Percentiles rank a stretch among this genome's conserved stretches.
Conservation (phyloP, 768 basidiomycete genomes). For the Clitopilus passeckerianus region DNA sequence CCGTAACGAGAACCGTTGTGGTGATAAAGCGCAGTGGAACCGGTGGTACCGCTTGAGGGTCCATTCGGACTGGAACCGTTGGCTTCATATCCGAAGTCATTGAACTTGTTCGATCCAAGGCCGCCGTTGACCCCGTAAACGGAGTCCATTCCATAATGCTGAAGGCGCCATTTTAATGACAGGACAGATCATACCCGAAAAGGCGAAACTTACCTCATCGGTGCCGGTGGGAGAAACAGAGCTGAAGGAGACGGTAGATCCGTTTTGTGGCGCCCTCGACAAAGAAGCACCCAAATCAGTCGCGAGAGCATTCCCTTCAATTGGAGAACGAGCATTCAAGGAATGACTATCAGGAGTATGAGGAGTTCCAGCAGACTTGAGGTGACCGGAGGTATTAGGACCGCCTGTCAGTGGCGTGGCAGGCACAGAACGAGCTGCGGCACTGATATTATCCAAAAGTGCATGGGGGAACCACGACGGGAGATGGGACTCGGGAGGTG, state of each 20-base stretch:
- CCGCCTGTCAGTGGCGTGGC: conserved; percentile 71
- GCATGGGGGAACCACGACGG: conserved; percentile 70
- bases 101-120: conserved; percentile 50
- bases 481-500: conserved; percentile 47
- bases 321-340: conserved; percentile 57
- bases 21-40: conserved; percentile 75
- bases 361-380: conserved; percentile 70
- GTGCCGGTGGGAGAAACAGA: conserved; percentile 39
- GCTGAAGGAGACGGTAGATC: conserved; percentile 55
- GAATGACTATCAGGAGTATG: conserved; percentile 54
- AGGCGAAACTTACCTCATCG: conserved; percentile 48
- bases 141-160: conserved; percentile 58
- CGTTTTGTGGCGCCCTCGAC: conserved; percentile 59
- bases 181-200: neutral
- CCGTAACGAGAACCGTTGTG: conserved; percentile 78
- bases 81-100: conserved; percentile 53
- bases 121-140: conserved; percentile 45
- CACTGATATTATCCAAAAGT: conserved; percentile 53
- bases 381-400: conserved; percentile 40
- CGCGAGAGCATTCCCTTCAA: conserved; percentile 44
- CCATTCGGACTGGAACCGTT: conserved; percentile 18
- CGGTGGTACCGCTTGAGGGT: conserved; percentile 35
- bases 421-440: conserved; percentile 74
- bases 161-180: conserved; percentile 1
- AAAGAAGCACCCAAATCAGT: conserved; percentile 68